A percentile compares a stretch with the other conserved stretches of the same genome.
These are phyloP conservation scores for Ustilago curta DNA, from an alignment of 1,284 basidiomycete species.

Conservation along the genomic window DNA sequence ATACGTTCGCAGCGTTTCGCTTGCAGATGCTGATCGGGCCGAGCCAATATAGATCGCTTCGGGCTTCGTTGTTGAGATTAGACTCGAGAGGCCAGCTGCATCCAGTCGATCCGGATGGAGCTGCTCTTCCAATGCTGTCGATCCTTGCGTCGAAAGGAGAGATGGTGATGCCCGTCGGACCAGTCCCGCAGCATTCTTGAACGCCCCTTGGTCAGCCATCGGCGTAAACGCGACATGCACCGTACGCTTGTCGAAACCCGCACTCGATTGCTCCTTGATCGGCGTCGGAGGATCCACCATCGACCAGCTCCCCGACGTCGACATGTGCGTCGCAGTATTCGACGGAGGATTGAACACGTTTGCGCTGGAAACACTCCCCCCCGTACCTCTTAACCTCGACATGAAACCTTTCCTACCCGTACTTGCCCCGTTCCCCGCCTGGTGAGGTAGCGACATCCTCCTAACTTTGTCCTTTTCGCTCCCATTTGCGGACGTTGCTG, in stretches of 20 bases:
- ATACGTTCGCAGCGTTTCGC: not conserved
- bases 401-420: constrained; percentile 35
- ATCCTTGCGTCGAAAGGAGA: constrained; percentile 2
- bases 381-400: constrained; percentile 29
- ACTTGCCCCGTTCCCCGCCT: constrained; percentile 11
- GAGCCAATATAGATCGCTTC: constrained; percentile 36
- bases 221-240: constrained; percentile 27
- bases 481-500: not conserved
- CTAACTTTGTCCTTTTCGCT: constrained; percentile 19
- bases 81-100: not conserved
- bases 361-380: constrained; percentile 20
- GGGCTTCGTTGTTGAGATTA: constrained; percentile 1
- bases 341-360: constrained; percentile 16
- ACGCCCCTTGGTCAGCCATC: constrained; percentile 6
- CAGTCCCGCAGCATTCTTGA: constrained; percentile 11
- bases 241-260: not conserved
- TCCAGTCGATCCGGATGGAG: constrained; percentile 18
- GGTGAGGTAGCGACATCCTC: constrained; percentile 30
- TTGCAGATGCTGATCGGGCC: constrained; percentile 1
- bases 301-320: constrained; percentile 41
- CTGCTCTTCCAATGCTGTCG: not conserved
- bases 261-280: constrained; percentile 11
- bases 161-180: constrained; percentile 10
- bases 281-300: constrained; percentile 26
- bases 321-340: constrained; percentile 1